phyloP scores from a whole-genome alignment of 257 asterid species.

The Haberlea rhodopensis region DNA sequence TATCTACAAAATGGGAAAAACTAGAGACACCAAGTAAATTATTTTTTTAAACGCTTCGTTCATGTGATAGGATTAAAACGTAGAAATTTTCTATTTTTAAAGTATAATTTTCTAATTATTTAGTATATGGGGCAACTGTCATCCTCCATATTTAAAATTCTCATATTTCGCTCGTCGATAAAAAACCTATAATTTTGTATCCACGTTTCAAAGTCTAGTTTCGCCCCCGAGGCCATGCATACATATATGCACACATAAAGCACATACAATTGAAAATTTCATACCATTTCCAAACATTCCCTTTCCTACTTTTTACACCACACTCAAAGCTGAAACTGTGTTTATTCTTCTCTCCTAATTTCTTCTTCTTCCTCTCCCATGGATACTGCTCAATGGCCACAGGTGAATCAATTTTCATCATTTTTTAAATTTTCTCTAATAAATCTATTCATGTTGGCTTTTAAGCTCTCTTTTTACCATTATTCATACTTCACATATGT shows the following conservation, averaged over 20 bases:
- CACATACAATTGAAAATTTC: background rate
- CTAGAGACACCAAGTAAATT: too few species aligned
- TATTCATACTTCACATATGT: background rate
- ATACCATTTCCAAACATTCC: slow-evolving; percentile 13
- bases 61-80: too few species aligned
- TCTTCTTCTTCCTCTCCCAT: slow-evolving; percentile 7
- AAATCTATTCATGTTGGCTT: background rate
- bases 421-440: background rate
- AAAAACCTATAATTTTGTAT: too few species aligned
- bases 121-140: too few species aligned
- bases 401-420: background rate
- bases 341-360: background rate
- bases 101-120: too few species aligned
- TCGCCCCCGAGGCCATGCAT: too few species aligned
- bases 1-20: too few species aligned
- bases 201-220: too few species aligned
- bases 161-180: too few species aligned
- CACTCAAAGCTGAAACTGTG: background rate
- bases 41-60: too few species aligned
- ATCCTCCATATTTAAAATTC: too few species aligned
- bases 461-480: background rate
- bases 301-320: background rate
- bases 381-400: slow-evolving; percentile 14
- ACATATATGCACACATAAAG: background rate
- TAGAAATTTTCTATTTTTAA: too few species aligned